Evolutionary conservation across 805 yeast genomes (phyloP).

Genomic region (Wickerhamiella shivajii): DNA sequence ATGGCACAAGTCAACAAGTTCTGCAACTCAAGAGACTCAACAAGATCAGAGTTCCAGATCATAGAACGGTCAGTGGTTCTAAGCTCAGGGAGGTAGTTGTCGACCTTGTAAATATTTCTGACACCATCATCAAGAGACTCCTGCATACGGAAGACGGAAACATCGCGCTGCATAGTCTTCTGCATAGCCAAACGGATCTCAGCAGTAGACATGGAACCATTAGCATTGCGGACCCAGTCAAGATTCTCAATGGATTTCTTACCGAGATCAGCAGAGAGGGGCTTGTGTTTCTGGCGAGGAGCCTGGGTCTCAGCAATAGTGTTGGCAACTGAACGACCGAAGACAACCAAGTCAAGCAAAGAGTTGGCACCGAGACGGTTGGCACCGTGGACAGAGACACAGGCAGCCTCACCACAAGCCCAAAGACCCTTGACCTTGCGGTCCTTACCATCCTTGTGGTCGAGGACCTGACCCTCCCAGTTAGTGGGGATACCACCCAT

Average conservation of each 20-base stretch:
- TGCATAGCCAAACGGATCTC: constrained; percentile 87
- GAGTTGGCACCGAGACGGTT: constrained; percentile 99
- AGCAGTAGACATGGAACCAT: constrained; percentile 73
- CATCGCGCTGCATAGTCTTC: constrained; percentile 89
- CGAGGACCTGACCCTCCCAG: constrained; percentile 90
- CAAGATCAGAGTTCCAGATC: constrained; percentile 97
- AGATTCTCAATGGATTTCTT: constrained; percentile 78
- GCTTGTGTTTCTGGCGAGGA: constrained; percentile 79
- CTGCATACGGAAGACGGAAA: constrained; percentile 93
- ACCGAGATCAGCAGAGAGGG: constrained; percentile 77
- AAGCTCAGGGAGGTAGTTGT: constrained; percentile 55
- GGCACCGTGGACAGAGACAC: constrained; percentile 99
- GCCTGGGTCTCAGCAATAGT: constrained; percentile 71
- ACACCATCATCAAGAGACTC: constrained; percentile 88
- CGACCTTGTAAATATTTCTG: constrained; percentile 56
- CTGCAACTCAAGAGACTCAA: constrained; percentile 90
- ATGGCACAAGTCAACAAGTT: constrained; percentile 93
- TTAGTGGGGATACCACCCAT: constrained; percentile 99
- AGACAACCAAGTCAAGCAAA: constrained; percentile 85
- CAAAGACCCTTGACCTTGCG: constrained; percentile 79
- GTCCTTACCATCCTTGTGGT: constrained; percentile 79
- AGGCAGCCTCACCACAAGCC: constrained; percentile 98
- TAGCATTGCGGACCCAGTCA: constrained; percentile 74
- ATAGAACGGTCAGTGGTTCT: constrained; percentile 89
- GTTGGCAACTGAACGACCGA: constrained; percentile 96